Percentiles rank a stretch among this genome's conserved stretches.
These are phyloP conservation scores for Betula pendula DNA, from an alignment of 306 rosid genomes.

Conservation along the genomic window DNA sequence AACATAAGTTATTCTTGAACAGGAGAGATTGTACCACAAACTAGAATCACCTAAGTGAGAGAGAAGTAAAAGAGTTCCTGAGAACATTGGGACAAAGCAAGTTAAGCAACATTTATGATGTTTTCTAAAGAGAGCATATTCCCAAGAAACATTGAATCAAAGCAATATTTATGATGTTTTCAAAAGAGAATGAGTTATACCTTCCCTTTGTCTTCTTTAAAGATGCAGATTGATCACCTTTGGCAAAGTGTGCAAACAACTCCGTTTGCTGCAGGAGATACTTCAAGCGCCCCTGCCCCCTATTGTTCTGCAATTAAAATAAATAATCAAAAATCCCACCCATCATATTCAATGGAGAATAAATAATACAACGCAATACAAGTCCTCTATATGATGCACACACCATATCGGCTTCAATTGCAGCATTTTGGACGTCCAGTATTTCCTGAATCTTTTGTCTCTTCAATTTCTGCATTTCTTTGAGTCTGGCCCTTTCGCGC, in stretches of 20 bases:
- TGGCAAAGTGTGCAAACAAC: constrained; percentile 95
- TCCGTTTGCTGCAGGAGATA: constrained; percentile 98
- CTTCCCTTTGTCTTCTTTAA: constrained; percentile 82
- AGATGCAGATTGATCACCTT: constrained; percentile 71
- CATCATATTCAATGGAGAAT: neutral
- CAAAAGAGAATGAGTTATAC: constrained; percentile 31
- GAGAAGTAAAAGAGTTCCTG: neutral
- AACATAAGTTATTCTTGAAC: neutral
- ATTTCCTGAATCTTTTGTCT: constrained; percentile 91
- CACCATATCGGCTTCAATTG: constrained; percentile 94
- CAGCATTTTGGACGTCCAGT: constrained; percentile 77
- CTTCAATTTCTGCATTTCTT: constrained; percentile 70
- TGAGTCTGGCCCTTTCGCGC: constrained; percentile 88
- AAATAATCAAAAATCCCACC: neutral
- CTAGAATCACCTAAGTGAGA: neutral
- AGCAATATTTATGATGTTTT: too few relatives aligned
- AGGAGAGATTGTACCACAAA: neutral
- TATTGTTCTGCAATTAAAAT: constrained; percentile 58
- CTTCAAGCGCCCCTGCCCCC: constrained; percentile 87
- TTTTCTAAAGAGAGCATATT: neutral
- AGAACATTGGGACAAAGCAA: too few relatives aligned
- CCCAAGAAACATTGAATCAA: too few relatives aligned
- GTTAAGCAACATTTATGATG: too few relatives aligned
- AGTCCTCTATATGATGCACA: constrained; percentile 12
- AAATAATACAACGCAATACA: neutral